Conservation (phyloP, 768 basidiomycete species). For the Lactarius quietus region DNA sequence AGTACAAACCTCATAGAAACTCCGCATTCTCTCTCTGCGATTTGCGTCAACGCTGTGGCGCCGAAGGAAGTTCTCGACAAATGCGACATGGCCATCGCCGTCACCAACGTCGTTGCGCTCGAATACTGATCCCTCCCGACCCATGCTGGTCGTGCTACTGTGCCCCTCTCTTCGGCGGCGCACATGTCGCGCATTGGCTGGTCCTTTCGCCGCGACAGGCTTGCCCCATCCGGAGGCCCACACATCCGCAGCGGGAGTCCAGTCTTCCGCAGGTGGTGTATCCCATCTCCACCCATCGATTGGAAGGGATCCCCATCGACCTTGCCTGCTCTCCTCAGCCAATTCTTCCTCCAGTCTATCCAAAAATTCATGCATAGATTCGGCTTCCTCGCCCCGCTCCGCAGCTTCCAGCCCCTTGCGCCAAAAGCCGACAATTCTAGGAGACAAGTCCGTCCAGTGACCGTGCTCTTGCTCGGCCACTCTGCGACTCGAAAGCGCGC, state of each 20-base stretch:
- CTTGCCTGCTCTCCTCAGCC: constrained; percentile 5
- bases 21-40: constrained; percentile 45
- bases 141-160: constrained; percentile 23
- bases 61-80: constrained; percentile 47
- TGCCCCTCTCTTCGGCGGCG: constrained; percentile 11
- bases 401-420: constrained; percentile 22
- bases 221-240: constrained; percentile 18
- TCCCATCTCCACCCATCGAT: constrained; percentile 22
- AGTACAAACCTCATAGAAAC: constrained; percentile 46
- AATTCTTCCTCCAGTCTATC: constrained; percentile 20
- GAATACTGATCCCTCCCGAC: constrained; percentile 9
- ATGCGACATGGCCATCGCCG: constrained; percentile 31
- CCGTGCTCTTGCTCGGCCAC: constrained; percentile 17
- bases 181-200: neutral
- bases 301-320: constrained; percentile 2
- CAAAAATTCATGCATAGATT: constrained; percentile 24
- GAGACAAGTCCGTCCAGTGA: constrained; percentile 23
- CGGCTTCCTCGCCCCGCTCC: constrained; percentile 24
- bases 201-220: neutral
- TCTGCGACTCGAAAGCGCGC: constrained; percentile 5
- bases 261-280: constrained; percentile 18
- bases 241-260: constrained; percentile 19
- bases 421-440: constrained; percentile 23
- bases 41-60: constrained; percentile 39
- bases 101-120: neutral